phyloP scores from a whole-genome alignment of 108 stramenopile species.

The Phaeodactylum tricornutum region DNA sequence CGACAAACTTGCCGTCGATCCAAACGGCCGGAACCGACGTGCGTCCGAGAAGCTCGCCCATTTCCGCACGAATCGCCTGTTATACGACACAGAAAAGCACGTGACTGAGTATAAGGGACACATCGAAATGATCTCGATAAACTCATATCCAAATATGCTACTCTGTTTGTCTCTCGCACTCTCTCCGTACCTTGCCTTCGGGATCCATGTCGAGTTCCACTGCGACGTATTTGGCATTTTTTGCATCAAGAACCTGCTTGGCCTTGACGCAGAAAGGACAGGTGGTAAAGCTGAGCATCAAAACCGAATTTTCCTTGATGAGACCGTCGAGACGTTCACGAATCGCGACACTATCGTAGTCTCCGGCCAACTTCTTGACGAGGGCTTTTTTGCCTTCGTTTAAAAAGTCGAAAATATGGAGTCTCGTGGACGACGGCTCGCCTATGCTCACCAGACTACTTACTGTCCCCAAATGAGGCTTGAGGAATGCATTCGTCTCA shows the following conservation, averaged over 20 bases:
- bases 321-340: slow-evolving; percentile 38
- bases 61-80: slow-evolving; percentile 80
- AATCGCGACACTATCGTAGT: slow-evolving; percentile 63
- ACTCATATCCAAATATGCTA: too few species aligned
- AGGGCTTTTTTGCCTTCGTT: slow-evolving; percentile 77
- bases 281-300: slow-evolving; percentile 66
- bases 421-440: slow-evolving; percentile 6
- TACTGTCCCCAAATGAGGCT: too few species aligned
- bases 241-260: slow-evolving; percentile 61
- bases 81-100: too few species aligned
- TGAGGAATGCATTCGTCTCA: too few species aligned
- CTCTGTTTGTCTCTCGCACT: too few species aligned
- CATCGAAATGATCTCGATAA: too few species aligned
- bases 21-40: slow-evolving; percentile 90
- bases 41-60: slow-evolving; percentile 65
- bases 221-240: slow-evolving; percentile 55
- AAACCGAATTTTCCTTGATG: slow-evolving; percentile 49
- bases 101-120: too few species aligned
- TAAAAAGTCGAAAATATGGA: slow-evolving; percentile 23
- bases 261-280: slow-evolving; percentile 91
- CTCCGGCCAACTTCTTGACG: slow-evolving; percentile 71
- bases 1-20: slow-evolving; percentile 73
- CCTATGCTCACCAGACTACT: too few species aligned
- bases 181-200: slow-evolving; percentile 46
- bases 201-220: slow-evolving; percentile 62